Conservation (phyloP, 164 flowering plant genomes). For the Aristolochia fimbriata region DNA sequence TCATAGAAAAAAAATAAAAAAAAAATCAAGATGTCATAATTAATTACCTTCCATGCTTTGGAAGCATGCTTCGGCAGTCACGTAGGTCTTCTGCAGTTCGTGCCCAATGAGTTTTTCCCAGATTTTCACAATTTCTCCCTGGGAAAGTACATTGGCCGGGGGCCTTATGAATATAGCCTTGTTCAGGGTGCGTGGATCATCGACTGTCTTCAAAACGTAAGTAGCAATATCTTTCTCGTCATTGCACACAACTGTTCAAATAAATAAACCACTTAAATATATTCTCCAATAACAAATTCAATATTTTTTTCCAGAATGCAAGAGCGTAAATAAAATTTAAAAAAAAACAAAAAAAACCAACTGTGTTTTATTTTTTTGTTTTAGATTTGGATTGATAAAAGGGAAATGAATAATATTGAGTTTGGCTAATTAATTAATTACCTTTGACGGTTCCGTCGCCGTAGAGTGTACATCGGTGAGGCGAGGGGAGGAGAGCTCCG, state of each 20-base stretch:
- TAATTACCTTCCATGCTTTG: constrained; percentile 1
- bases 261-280: too few species aligned
- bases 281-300: too few species aligned
- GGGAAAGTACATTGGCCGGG: constrained; percentile 1
- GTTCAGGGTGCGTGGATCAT: constrained; percentile 4
- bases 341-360: too few species aligned
- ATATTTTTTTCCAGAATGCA: too few species aligned
- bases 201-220: background rate
- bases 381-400: too few species aligned
- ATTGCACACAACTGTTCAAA: constrained; percentile 1
- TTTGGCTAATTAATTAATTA: too few species aligned
- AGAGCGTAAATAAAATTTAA: too few species aligned
- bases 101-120: constrained; percentile 7
- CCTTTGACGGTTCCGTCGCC: constrained; percentile 7
- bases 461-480: background rate
- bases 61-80: constrained; percentile 3
- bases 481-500: constrained; percentile 1
- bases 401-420: too few species aligned
- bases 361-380: too few species aligned
- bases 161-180: background rate
- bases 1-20: too few species aligned
- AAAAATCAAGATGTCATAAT: too few species aligned
- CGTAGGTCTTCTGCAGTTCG: background rate
- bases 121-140: constrained; percentile 2
- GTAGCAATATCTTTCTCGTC: constrained; percentile 6